Evolutionary conservation across 768 basidiomycete species (phyloP), one percentile per base, ranked within the genome.

Genomic region (Albatrellus ellisii): DNA sequence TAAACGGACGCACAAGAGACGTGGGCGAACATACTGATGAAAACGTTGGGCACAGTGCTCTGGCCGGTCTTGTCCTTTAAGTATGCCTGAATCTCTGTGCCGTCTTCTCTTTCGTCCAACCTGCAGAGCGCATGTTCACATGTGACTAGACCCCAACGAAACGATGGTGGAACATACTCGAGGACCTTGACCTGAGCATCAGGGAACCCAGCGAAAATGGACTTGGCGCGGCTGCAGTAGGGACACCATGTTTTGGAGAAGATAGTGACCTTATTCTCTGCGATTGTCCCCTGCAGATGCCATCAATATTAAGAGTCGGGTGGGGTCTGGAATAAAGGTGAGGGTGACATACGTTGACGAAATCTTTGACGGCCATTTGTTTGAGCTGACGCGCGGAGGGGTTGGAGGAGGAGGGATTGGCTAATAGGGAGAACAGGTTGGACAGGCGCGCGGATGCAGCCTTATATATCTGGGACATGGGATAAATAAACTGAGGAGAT

Each of bases 21-120:
- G n/a, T 1, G 20, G 11, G 27, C 26, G 0, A 26, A 56, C 67
- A 40, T 46, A 84, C 81, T 70, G 54, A 88, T 69, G 62, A 84
- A 89, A 44, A 84, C 68, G 54, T 76, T 82, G 24, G 86, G 86
- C 4, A 89, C 86, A 9, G 79, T 79, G 17, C 71, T 58, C 50
- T 81, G 85, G 0, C 67, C 68, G 0, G 81, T 82, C 68, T 75
- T 79, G 50, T 69, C 42, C 2, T 9, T 17, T 4, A 90, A 65
- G 51, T 86, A 87, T 17, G 59, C 52, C 54, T 89, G 86, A 43
- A 88, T 83, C 0, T 53, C 74, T 14, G 46, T 14, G 8, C 74
- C 81, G 27, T 88, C 77, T 0, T 72, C 63, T 24, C 61, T 61
- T 38, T 64, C 47, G 56, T 85, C 77, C 36, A 87, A 61, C 55